These are phyloP conservation scores for Paramecium sonneborni DNA, from an alignment of 73 alveolate genomes.

Conservation along the genomic window DNA sequence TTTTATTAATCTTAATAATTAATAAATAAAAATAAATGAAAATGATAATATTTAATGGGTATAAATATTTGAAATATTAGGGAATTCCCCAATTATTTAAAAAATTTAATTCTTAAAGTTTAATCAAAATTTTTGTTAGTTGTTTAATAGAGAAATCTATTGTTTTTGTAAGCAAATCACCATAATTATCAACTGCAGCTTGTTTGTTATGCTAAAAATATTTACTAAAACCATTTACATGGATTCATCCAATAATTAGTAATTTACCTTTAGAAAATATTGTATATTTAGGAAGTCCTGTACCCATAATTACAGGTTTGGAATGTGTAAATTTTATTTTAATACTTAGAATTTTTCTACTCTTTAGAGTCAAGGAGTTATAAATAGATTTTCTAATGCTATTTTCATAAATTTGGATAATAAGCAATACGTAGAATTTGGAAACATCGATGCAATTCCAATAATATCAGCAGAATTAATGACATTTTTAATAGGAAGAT, in stretches of 20 bases:
- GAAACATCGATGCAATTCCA: neutral
- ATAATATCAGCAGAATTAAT: slow-evolving; percentile 34
- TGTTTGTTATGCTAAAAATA: neutral
- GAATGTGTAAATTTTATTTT: neutral
- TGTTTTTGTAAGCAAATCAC: slow-evolving; percentile 42
- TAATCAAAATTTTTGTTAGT: neutral
- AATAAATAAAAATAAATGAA: neutral
- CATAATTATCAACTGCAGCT: neutral
- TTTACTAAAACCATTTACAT: slow-evolving; percentile 1
- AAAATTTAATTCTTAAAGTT: neutral
- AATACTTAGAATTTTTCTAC: neutral
- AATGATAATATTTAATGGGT: slow-evolving; percentile 30
- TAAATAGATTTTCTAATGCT: neutral
- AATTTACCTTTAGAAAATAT: slow-evolving; percentile 10
- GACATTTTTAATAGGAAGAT: neutral
- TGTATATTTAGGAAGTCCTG: slow-evolving; percentile 16
- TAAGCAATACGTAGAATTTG: neutral
- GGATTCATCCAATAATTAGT: slow-evolving; percentile 50
- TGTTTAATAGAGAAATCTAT: slow-evolving; percentile 29
- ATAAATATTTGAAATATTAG: neutral
- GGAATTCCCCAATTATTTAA: slow-evolving; percentile 8
- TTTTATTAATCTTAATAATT: neutral
- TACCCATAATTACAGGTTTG: slow-evolving; percentile 19
- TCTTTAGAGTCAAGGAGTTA: neutral
- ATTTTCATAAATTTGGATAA: neutral